These are phyloP conservation scores for Eucalyptus marginata DNA, from an alignment of 345 rosid genomes.

Conservation along the genomic window DNA sequence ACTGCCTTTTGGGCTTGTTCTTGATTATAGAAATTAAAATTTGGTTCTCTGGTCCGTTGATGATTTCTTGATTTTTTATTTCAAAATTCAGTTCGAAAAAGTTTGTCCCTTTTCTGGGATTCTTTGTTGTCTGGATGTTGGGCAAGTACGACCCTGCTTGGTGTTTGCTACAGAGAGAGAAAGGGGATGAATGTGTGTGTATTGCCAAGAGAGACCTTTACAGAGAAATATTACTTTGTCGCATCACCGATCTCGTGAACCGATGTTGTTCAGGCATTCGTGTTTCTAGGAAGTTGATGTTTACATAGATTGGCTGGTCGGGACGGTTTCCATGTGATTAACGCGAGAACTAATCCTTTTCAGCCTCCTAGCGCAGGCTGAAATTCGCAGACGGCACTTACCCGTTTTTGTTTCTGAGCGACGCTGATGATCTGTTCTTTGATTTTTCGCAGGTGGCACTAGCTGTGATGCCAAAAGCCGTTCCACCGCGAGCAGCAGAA, in stretches of 20 bases:
- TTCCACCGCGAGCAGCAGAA: slow-evolving; percentile 4
- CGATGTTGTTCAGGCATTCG: neutral
- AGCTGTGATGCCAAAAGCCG: slow-evolving; percentile 13
- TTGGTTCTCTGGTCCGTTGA: neutral
- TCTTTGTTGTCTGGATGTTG: neutral
- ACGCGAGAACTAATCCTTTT: neutral
- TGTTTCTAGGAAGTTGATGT: neutral
- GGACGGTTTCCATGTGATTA: neutral
- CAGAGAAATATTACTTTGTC: neutral
- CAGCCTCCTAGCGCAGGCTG: neutral
- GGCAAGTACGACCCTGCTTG: neutral
- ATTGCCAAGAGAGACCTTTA: neutral
- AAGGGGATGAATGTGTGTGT: neutral
- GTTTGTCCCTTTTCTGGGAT: neutral
- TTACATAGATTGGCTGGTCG: neutral
- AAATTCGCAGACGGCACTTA: neutral
- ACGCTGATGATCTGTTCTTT: neutral
- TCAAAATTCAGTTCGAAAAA: neutral
- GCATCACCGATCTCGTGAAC: neutral
- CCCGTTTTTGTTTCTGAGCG: neutral
- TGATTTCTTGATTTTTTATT: neutral
- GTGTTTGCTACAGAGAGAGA: neutral
- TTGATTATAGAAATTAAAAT: neutral
- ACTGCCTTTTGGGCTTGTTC: neutral
- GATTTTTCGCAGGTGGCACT: slow-evolving; percentile 15